These are phyloP conservation scores for Orbilia brochopaga DNA, from an alignment of 2,329 filamentous ascomycete species.

Conservation along the genomic window DNA sequence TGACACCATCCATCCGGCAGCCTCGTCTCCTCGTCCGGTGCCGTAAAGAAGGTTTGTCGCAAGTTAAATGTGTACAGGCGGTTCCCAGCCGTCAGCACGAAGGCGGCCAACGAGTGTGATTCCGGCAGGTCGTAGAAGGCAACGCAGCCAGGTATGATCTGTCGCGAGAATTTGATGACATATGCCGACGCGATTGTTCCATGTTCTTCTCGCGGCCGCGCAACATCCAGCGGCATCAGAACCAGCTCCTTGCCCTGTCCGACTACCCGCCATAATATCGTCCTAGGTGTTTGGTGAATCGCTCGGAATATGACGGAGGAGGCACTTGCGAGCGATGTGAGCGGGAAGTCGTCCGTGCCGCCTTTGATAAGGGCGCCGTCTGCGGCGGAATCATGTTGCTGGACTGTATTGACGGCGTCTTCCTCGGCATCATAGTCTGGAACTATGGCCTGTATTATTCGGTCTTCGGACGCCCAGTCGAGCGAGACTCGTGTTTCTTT, in stretches of 20 bases:
- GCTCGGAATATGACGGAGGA: slow-evolving; percentile 84
- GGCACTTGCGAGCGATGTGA: slow-evolving; percentile 74
- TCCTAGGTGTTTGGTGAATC: slow-evolving; percentile 76
- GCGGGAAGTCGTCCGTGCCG: slow-evolving; percentile 64
- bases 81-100: slow-evolving; percentile 75
- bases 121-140: slow-evolving; percentile 80
- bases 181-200: slow-evolving; percentile 75
- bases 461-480: slow-evolving; percentile 64
- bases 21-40: slow-evolving; percentile 73
- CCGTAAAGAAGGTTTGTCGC: slow-evolving; percentile 78
- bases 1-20: slow-evolving; percentile 71
- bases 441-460: slow-evolving; percentile 58
- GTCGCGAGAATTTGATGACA: slow-evolving; percentile 75
- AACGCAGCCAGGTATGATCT: slow-evolving; percentile 77
- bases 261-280: slow-evolving; percentile 88
- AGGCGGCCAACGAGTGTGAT: slow-evolving; percentile 77
- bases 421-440: slow-evolving; percentile 57
- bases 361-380: slow-evolving; percentile 65
- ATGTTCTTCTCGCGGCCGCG: slow-evolving; percentile 68
- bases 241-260: slow-evolving; percentile 81
- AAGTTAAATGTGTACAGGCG: slow-evolving; percentile 84
- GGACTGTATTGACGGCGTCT: slow-evolving; percentile 54
- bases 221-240: slow-evolving; percentile 80
- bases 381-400: slow-evolving; percentile 57
- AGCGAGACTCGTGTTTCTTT: slow-evolving; percentile 87